Base-by-base conservation (phyloP, 2,329 filamentous ascomycete species). In the Taxawa tesnikishii region DNA sequence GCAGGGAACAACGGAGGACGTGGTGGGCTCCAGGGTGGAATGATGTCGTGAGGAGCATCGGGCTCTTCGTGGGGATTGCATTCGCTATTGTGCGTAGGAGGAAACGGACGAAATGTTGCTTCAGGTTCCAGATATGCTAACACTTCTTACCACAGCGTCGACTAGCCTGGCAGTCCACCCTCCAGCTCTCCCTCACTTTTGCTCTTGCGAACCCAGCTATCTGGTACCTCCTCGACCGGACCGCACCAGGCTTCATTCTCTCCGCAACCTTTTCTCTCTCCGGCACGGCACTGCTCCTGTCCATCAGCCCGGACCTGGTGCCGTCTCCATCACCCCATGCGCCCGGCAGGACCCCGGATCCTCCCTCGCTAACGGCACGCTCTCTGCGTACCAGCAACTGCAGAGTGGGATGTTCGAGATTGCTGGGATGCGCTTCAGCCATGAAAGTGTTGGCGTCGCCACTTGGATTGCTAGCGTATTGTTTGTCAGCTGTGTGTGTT, bases 191-290 rank as follows among this genome's bases (percentile, higher is more conserved):
- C 1, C 58, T 92, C 15, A 90, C 87, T 1, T 75, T 98, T 29
- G 83, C 85, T 14, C 73, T 96, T 38, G 83, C 81, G 13, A 96
- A 96, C 52, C 88, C 90, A 1, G 80, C 90, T 7, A 64, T 98
- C 12, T 98, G 90, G 90, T 98, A 93, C 58, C 67, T 96, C 15
- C 81, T 98, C 49, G 90, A 98, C 58, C 82, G 88, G 31, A 90
- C 84, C 28, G 77, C 75, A 43, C 72, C 85, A 0, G 90, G 90
- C 4, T 80, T 96, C 44, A 61, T 90, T 19, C 70, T 94, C 34
- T 85, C 83, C 1, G 67, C 77, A 10, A 61, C 73, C 2, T 77
- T 94, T 8, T 81, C 83, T 2, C 51, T 88, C 15, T 60, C 70
- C 1, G 84, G 88, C 6, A 87, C 87, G 7, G 69, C 72, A 10